phyloP scores from a whole-genome alignment of 768 basidiomycete genomes.

The Tylopilus rubrobrunneus region DNA sequence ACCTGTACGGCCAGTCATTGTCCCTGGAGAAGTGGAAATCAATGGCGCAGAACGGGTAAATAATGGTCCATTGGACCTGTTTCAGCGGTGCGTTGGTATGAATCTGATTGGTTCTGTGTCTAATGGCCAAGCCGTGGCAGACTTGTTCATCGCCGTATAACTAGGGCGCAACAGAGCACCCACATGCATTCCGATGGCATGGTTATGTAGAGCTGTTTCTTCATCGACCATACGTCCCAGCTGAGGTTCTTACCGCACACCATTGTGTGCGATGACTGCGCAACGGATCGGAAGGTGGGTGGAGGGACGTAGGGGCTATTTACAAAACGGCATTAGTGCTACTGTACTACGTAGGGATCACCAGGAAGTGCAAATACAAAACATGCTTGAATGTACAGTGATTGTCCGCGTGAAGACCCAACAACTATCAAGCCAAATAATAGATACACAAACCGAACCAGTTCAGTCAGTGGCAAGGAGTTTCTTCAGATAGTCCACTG shows the following conservation, averaged over 20 bases:
- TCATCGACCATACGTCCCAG: background rate
- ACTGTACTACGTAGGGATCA: slow-evolving; percentile 2
- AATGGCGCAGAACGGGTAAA: background rate
- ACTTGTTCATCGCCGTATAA: slow-evolving; percentile 25
- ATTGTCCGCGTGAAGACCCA: slow-evolving; percentile 7
- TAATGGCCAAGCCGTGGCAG: slow-evolving; percentile 11
- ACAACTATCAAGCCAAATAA: slow-evolving; percentile 1
- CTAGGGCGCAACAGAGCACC: slow-evolving; percentile 1
- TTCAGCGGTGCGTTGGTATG: slow-evolving; percentile 27
- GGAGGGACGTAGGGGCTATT: background rate
- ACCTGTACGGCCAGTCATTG: slow-evolving; percentile 38
- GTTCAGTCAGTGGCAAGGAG: slow-evolving; percentile 42
- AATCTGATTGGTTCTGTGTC: background rate
- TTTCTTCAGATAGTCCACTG: slow-evolving; percentile 69
- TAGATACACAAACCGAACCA: slow-evolving; percentile 12
- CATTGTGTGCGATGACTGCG: background rate
- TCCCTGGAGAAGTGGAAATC: slow-evolving; percentile 4
- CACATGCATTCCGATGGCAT: slow-evolving; percentile 17
- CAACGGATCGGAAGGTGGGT: background rate
- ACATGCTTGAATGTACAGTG: slow-evolving; percentile 11
- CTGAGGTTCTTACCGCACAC: background rate
- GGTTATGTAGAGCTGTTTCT: slow-evolving; percentile 15
- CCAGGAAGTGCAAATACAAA: slow-evolving; percentile 2
- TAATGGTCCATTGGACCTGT: slow-evolving; percentile 27
- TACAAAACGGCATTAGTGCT: slow-evolving; percentile 8